Percentiles rank a stretch among this genome's conserved stretches.
Conservation (phyloP, 1,284 basidiomycete species). For the Tausonia pullulans region DNA sequence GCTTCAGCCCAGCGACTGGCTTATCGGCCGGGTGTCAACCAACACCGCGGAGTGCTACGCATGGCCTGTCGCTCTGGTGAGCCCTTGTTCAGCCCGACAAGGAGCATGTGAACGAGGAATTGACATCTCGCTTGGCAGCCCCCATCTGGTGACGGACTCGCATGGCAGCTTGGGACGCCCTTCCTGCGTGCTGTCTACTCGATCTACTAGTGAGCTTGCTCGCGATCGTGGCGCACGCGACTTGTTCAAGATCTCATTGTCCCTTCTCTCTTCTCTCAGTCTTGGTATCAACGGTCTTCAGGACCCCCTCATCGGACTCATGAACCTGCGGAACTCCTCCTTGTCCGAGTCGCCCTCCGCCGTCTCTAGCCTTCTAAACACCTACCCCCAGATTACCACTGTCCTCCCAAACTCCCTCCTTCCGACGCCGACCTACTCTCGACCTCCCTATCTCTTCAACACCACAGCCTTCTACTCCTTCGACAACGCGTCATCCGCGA, state of each 20-base stretch:
- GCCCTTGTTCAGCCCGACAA: not conserved
- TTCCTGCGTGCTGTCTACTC: slow-evolving; percentile 74
- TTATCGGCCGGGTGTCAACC: slow-evolving; percentile 58
- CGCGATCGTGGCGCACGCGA: not conserved
- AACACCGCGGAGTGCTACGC: slow-evolving; percentile 61
- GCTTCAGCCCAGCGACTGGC: slow-evolving; percentile 67
- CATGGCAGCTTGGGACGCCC: slow-evolving; percentile 76
- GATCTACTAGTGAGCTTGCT: slow-evolving; percentile 52
- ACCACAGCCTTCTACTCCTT: slow-evolving; percentile 36
- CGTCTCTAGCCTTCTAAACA: slow-evolving; percentile 1
- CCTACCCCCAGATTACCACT: slow-evolving; percentile 40
- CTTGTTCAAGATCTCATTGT: not conserved
- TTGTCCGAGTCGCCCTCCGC: not conserved
- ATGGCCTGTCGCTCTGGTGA: slow-evolving; percentile 56
- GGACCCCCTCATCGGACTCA: slow-evolving; percentile 30
- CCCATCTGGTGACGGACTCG: slow-evolving; percentile 61
- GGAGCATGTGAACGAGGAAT: not conserved
- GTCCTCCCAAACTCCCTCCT: slow-evolving; percentile 65
- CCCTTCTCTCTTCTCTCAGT: slow-evolving; percentile 16
- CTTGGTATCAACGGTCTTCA: slow-evolving; percentile 31
- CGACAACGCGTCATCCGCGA: not conserved
- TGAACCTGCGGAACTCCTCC: slow-evolving; percentile 22
- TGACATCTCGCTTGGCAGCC: slow-evolving; percentile 22
- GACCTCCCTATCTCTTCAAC: slow-evolving; percentile 59
- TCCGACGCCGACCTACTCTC: slow-evolving; percentile 51